Conservation (phyloP, 495 filamentous ascomycete species). For the Xylaria nigripes region DNA sequence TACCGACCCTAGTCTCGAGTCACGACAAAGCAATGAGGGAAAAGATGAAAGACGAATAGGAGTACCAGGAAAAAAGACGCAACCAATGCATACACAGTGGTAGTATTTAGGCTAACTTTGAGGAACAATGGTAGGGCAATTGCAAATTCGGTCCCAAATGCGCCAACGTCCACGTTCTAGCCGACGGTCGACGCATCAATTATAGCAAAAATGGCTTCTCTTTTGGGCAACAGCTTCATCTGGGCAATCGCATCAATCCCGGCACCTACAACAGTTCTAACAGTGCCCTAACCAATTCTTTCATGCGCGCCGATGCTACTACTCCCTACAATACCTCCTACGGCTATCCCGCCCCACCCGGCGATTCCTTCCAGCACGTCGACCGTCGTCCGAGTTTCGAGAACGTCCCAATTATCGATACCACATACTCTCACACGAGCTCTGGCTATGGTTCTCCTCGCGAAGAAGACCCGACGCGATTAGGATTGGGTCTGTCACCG, state of each 20-base stretch:
- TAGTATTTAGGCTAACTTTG: constrained; percentile 25
- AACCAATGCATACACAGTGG: constrained; percentile 1
- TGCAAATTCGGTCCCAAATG: constrained; percentile 99
- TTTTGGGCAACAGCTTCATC: constrained; percentile 46
- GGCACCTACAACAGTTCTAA: constrained; percentile 47
- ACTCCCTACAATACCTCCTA: constrained; percentile 29
- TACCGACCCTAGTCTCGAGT: neutral
- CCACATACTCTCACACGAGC: constrained; percentile 63
- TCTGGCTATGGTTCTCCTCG: constrained; percentile 85
- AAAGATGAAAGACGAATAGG: neutral
- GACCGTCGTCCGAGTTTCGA: constrained; percentile 41
- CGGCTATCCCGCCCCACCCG: constrained; percentile 30
- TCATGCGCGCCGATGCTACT: constrained; percentile 61
- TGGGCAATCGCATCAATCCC: constrained; percentile 66
- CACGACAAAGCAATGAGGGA: neutral
- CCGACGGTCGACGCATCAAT: constrained; percentile 88
- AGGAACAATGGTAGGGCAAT: constrained; percentile 61
- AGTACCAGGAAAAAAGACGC: neutral
- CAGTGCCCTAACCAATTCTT: constrained; percentile 74
- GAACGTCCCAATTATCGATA: constrained; percentile 68
- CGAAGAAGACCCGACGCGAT: constrained; percentile 53
- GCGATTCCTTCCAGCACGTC: constrained; percentile 35
- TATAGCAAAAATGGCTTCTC: constrained; percentile 49
- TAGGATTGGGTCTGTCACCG: constrained; percentile 68
- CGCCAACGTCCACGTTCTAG: constrained; percentile 88